phyloP scores from a whole-genome alignment of 2,329 filamentous ascomycete species.

The Didymella segeticola region DNA sequence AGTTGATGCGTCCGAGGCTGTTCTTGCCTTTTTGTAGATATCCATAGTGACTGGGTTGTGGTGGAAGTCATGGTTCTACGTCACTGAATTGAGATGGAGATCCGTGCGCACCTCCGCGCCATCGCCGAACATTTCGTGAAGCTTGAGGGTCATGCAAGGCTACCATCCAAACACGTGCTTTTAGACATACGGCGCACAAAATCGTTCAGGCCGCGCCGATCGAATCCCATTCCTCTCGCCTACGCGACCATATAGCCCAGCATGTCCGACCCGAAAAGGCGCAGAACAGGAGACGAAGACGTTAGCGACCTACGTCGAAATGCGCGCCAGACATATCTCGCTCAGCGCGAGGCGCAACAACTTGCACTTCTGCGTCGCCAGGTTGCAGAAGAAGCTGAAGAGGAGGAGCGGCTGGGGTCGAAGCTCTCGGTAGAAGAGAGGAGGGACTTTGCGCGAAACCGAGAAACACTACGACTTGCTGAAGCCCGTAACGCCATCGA shows the following conservation, averaged over 20 bases:
- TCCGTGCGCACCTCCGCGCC: slow-evolving; percentile 13
- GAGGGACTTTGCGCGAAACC: slow-evolving; percentile 86
- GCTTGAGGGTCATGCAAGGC: slow-evolving; percentile 7
- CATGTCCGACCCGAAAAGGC: slow-evolving; percentile 40
- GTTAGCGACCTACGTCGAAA: slow-evolving; percentile 80
- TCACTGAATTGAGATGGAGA: slow-evolving; percentile 9
- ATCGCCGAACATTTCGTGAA: slow-evolving; percentile 13
- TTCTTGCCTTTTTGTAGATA: background rate
- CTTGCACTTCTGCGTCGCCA: slow-evolving; percentile 87
- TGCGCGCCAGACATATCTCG: slow-evolving; percentile 89
- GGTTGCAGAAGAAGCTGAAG: slow-evolving; percentile 81
- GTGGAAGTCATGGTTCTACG: background rate
- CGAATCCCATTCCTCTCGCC: too few species aligned
- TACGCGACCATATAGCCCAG: slow-evolving; percentile 1
- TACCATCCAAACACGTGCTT: slow-evolving; percentile 3
- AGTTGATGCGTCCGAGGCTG: background rate
- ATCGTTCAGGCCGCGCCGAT: background rate
- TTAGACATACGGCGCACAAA: background rate
- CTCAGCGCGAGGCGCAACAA: slow-evolving; percentile 87
- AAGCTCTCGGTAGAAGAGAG: slow-evolving; percentile 79
- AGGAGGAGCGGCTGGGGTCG: slow-evolving; percentile 75
- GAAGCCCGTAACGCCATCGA: slow-evolving; percentile 88
- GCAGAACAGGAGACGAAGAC: slow-evolving; percentile 35
- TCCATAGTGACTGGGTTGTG: background rate
- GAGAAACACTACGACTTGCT: slow-evolving; percentile 76